Conservation (phyloP, 805 yeast genomes). For the Kluyveromyces nonfermentans region DNA sequence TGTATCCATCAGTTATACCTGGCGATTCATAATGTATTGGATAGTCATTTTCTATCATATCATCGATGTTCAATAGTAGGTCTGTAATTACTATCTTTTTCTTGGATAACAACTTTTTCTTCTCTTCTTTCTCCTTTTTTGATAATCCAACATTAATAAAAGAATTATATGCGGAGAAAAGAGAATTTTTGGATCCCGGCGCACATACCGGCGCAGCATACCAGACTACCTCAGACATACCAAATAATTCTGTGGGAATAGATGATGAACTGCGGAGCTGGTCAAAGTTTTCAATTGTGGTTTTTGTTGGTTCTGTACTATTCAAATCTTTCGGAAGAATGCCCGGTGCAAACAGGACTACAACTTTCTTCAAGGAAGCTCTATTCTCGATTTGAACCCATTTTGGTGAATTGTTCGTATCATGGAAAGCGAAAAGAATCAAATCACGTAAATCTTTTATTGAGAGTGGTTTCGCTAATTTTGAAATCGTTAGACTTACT, state of each 20-base stretch:
- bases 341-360: slow-evolving; percentile 59
- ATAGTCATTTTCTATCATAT: slow-evolving; percentile 41
- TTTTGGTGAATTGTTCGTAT: slow-evolving; percentile 34
- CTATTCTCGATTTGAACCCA: slow-evolving; percentile 45
- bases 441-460: slow-evolving; percentile 39
- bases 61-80: slow-evolving; percentile 41
- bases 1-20: slow-evolving; percentile 9
- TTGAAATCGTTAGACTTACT: slow-evolving; percentile 30
- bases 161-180: slow-evolving; percentile 46
- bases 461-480: slow-evolving; percentile 24
- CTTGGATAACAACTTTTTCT: slow-evolving; percentile 22
- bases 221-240: neutral
- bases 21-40: slow-evolving; percentile 46
- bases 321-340: slow-evolving; percentile 41
- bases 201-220: slow-evolving; percentile 39
- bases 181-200: slow-evolving; percentile 57
- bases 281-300: slow-evolving; percentile 8
- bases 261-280: slow-evolving; percentile 3
- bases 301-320: slow-evolving; percentile 9
- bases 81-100: slow-evolving; percentile 40
- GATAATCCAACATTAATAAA: slow-evolving; percentile 49
- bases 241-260: neutral
- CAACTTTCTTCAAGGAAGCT: slow-evolving; percentile 41
- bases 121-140: slow-evolving; percentile 42
- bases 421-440: slow-evolving; percentile 34